Evolutionary conservation across 352 stramenopile species (phyloP), one percentile per base, ranked within the genome.

Genomic region (Pythium vanterpoolii): DNA sequence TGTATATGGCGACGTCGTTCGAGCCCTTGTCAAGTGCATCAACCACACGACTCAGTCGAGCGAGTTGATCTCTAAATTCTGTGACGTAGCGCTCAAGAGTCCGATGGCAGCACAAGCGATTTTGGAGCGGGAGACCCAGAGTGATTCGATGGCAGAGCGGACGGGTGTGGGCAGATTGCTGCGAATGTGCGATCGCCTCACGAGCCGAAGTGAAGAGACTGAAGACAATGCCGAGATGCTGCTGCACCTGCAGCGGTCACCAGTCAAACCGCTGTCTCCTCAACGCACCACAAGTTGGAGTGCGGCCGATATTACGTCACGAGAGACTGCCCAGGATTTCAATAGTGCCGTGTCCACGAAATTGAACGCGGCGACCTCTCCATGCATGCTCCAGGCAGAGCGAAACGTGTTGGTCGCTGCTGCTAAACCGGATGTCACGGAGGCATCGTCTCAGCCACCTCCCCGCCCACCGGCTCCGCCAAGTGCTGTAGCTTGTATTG

Each of bases 171-270:
- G 55, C 9, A 43, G 43, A 18, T 33, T 69, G 7, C 27, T 69
- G 1, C 51, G 43, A 27, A n/a, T 50, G 14, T 58, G 55, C 34
- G 18, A 9, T 8, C 47, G 27, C 11, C 16, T 60, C 3, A 43
- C 49, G 5, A 55, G 23, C 28, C 55, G 50, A 31, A 69, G 62
- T 31, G 48, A 59, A 9, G 62, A 69, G 6, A 65, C 47, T 1
- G 24, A 69, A 56, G 54, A 60, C 16, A 69, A 69, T 23, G 62
- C 62, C 6, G 43, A 28, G 7, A 38, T 47, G 54, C 28, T 69
- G n/a, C 49, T 69, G 9, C 40, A 64, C 9, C 28, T 69, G 4
- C 55, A 69, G 46, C 60, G 45, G 3, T 61, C 60, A 16, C 51
- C 58, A 2, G 50, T 42, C 18, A 46, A 49, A 34, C 27, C 52